phyloP scores from a whole-genome alignment of 2,329 filamentous ascomycete genomes.

The Fusarium tupiense region DNA sequence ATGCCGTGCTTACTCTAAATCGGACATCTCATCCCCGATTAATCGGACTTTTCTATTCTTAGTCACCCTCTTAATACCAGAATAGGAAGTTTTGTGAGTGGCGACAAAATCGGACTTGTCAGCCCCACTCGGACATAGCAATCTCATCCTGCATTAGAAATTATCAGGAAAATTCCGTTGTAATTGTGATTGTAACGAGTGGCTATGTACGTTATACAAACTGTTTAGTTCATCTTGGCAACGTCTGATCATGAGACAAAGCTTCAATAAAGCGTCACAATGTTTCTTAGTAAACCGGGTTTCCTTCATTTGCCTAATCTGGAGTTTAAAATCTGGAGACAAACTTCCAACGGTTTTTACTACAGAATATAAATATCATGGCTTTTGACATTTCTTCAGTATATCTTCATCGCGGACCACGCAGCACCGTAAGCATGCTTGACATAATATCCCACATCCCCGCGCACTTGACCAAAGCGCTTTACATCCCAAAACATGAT shows the following conservation, averaged over 20 bases:
- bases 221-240: neutral
- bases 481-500: constrained; percentile 4
- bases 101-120: neutral
- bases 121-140: neutral
- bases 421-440: neutral
- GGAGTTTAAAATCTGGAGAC: neutral
- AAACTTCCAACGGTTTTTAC: neutral
- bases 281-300: neutral
- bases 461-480: neutral
- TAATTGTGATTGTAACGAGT: neutral
- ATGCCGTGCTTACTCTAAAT: neutral
- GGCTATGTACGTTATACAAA: neutral
- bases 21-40: neutral
- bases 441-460: constrained; percentile 1
- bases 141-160: neutral
- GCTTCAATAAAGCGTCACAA: neutral
- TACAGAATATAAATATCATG: neutral
- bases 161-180: neutral
- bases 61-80: neutral
- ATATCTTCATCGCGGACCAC: neutral
- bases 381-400: neutral
- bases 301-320: neutral
- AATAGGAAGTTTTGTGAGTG: neutral
- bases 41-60: neutral
- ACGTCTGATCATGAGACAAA: neutral